Evolutionary conservation across 345 rosid species (phyloP).

Genomic region (Melaleuca quinquenervia): DNA sequence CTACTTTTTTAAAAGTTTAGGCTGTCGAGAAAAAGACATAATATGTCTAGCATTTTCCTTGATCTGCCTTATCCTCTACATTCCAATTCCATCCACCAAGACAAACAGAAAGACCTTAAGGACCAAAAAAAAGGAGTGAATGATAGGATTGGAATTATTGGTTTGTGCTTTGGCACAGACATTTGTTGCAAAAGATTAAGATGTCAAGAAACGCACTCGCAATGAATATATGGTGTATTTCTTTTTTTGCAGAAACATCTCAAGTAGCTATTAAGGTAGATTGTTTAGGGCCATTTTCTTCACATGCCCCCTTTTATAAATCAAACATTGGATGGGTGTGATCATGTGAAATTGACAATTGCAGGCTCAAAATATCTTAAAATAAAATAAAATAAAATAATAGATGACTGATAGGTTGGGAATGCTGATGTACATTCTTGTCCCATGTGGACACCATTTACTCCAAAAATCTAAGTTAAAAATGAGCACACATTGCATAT

Average conservation of each 20-base stretch:
- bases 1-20: neutral
- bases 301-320: neutral
- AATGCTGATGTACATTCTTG: neutral
- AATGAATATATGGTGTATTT: neutral
- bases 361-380: neutral
- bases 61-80: neutral
- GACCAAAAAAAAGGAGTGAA: neutral
- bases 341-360: neutral
- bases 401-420: neutral
- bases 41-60: neutral
- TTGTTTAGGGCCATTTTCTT: neutral
- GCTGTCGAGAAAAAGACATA: neutral
- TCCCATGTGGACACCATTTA: neutral
- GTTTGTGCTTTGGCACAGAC: neutral
- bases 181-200: neutral
- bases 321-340: neutral
- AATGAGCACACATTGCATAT: neutral
- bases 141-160: neutral
- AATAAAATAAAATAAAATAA: neutral
- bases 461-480: neutral
- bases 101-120: neutral
- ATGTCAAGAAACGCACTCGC: neutral
- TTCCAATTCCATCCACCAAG: neutral
- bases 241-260: neutral
- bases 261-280: neutral